These are phyloP conservation scores for Areca catechu DNA, from an alignment of 176 grass and related monocot species.

Conservation along the genomic window DNA sequence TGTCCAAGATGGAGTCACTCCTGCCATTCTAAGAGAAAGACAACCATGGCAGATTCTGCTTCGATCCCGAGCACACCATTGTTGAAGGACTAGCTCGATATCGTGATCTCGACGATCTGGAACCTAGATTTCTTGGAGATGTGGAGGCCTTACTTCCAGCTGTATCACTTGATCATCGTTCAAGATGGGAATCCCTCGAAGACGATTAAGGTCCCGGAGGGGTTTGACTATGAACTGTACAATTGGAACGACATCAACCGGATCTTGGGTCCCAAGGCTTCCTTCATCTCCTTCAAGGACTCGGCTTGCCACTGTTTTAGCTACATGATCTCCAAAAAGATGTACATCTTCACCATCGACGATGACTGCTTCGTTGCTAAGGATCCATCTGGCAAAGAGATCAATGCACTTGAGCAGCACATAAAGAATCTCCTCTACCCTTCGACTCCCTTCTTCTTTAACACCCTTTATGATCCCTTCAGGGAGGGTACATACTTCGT, in stretches of 20 bases:
- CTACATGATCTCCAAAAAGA: too few species aligned
- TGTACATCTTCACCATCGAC: constrained; percentile 18
- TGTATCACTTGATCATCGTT: constrained; percentile 94
- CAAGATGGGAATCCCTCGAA: constrained; percentile 75
- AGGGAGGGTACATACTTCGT: too few species aligned
- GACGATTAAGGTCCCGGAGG: constrained; percentile 12
- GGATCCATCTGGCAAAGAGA: too few species aligned
- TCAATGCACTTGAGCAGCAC: too few species aligned
- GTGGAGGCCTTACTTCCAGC: constrained; percentile 92
- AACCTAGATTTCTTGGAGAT: constrained; percentile 20
- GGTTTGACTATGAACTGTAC: constrained; percentile 98
- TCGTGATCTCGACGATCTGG: constrained; percentile 97
- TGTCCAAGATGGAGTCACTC: too few species aligned
- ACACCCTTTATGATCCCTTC: too few species aligned
- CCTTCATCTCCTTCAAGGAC: constrained; percentile 28
- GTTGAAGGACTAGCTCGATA: constrained; percentile 88
- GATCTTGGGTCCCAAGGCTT: constrained; percentile 74
- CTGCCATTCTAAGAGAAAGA: too few species aligned
- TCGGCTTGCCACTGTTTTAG: constrained; percentile 12
- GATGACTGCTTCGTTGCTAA: constrained; percentile 19
- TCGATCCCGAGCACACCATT: constrained; percentile 30
- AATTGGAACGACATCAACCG: constrained; percentile 89
- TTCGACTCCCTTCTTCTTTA: too few species aligned
- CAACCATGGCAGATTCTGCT: constrained; percentile 14
- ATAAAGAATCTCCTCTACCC: too few species aligned